Base-by-base conservation (phyloP, 345 rosid genomes). In the Moricandia moricandioides region DNA sequence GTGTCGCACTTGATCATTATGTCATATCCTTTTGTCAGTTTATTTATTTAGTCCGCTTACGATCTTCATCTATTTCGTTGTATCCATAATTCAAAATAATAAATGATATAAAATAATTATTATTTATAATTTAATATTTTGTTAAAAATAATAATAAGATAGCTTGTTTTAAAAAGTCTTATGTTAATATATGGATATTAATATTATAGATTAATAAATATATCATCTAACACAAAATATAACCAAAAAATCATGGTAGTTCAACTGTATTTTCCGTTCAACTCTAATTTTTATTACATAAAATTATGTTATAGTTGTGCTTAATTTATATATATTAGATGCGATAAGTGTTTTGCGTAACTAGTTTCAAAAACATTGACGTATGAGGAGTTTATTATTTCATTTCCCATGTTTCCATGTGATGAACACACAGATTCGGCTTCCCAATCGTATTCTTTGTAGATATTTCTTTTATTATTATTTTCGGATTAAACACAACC, bases 351-450 rank as follows among this genome's bases (percentile, higher is more conserved):
- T 43, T 13, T 51, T 51, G 56, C 12, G 59, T 24, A 9, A 55
- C 3, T 55, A 21, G 11, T 21, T 26, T 26, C 1, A 9, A 56
- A 56, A 56, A 26, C n/a, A 26, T 26, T 56, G 33, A 24, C n/a
- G 30, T 56, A 27, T 27, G 51, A 10, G 14, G 45, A 70, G 39
- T 79, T 70, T 78, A 58, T 61, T 71, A 79, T 70, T 70, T 66
- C 69, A 65, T 74, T 72, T 45, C 51, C 51, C 4, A 27, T 13
- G 33, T 3, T 77, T 34, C 74, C 90, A 85, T 79, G 88, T 85
- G 87, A 79, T 59, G 18, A 64, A 45, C 16, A 77, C 69, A 65
- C 56, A 64, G 33, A 40, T 39, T 74, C 39, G 35, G 67, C 78
- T 39, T 73, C 57, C 54, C 66, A 74, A 40, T 30, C 31, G 60